Base-by-base conservation (phyloP, 345 rosid species). In the Corchorus capsularis region DNA sequence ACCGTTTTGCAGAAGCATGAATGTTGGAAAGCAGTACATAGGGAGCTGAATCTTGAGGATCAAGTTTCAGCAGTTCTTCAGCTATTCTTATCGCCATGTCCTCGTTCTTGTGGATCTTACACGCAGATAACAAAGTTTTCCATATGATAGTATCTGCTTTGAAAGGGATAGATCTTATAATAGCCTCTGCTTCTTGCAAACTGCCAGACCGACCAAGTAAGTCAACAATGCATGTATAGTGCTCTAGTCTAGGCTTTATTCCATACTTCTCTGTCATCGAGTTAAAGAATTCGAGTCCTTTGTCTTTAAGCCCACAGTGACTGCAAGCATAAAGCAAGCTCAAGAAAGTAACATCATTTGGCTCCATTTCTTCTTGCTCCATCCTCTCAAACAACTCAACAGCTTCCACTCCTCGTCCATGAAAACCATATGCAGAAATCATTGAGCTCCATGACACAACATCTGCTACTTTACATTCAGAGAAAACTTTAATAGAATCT, bases 341-440 rank as follows among this genome's bases (percentile, higher is more conserved):
- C 27, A 92, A 80, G 83, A 92, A 90, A 41, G 93, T 82, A 9
- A 90, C 87, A 73, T 90, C 92, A 45, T 85, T 90, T 3, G 84
- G 80, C 79, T 75, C 88, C 66, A 85, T 34, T 14, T 79, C 75
- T 71, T 83, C 57, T 67, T 73, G 77, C 77, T 61, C 88, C 93
- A 89, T 92, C 55, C 54, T 77, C 60, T 83, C 80, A 82, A 90
- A 92, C 86, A 92, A 78, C 55, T 81, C 65, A 55, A 90, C 79
- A 8, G 93, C 95, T 76, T 89, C 87, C 75, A 63, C 75, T 19
- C 92, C 95, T 69, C 63, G 79, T 22, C 97, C 97, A n/a, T 92
- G 97, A 83, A 90, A 90, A 53, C 90, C 97, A 64, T 90, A 90
- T 34, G 97, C 95, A 79, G 92, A 80, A 72, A 92, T 87, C 89